A percentile compares a stretch with the other conserved stretches of the same genome.
Evolutionary conservation across 306 rosid species (phyloP).

Genomic region (Vigna mungo): DNA sequence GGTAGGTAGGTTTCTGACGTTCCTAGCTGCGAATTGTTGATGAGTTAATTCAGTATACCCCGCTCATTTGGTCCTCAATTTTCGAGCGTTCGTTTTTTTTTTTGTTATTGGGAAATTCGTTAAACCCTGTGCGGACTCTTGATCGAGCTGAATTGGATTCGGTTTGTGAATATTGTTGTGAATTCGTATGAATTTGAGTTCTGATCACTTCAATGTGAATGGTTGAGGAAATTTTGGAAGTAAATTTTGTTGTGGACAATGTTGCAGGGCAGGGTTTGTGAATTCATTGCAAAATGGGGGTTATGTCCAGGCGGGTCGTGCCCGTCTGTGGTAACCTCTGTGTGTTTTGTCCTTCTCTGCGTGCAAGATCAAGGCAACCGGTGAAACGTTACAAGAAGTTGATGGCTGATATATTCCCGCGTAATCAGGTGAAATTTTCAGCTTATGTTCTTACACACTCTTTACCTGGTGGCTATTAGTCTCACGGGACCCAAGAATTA

Average conservation of each 20-base stretch:
- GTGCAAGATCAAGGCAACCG: constrained; percentile 95
- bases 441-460: not conserved
- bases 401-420: constrained; percentile 78
- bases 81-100: not conserved
- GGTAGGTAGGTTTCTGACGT: constrained; percentile 41
- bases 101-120: not conserved
- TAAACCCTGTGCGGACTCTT: constrained; percentile 25
- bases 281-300: constrained; percentile 80
- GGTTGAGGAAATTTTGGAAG: constrained; percentile 16
- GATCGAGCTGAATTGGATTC: constrained; percentile 43
- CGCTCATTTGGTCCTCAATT: constrained; percentile 24
- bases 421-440: constrained; percentile 71
- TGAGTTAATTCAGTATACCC: constrained; percentile 14
- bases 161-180: constrained; percentile 23
- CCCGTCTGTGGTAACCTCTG: constrained; percentile 99
- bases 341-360: constrained; percentile 90
- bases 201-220: constrained; percentile 13
- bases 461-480: constrained; percentile 34
- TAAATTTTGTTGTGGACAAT: constrained; percentile 32
- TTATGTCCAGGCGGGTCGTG: constrained; percentile 97
- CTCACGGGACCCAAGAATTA: not conserved
- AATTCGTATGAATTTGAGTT: constrained; percentile 37
- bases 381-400: constrained; percentile 98
- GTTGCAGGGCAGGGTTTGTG: constrained; percentile 52
- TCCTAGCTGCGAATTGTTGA: constrained; percentile 24